Conservation (phyloP, 371 early-diverging fungal species). For the Catenaria anguillulae region DNA sequence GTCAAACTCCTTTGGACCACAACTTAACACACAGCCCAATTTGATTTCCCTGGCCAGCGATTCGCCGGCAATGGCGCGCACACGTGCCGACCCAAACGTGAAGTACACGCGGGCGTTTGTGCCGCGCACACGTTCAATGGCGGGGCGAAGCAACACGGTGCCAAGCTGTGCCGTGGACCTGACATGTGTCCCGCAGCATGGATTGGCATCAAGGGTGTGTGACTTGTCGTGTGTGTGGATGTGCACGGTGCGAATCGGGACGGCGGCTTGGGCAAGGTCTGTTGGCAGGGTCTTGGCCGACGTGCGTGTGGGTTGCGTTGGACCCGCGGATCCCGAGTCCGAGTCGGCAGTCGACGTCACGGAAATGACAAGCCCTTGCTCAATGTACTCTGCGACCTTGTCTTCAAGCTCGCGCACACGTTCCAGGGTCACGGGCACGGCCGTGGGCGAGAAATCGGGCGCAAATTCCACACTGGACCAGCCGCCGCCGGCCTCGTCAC, state of each 20-base stretch:
- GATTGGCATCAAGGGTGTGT: conserved; percentile 45
- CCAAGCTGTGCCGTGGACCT: conserved; percentile 41
- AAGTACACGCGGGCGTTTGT: conserved; percentile 52
- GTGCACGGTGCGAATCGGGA: conserved; percentile 26
- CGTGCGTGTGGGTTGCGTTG: conserved; percentile 14
- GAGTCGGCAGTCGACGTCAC: too few relatives aligned
- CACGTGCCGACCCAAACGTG: conserved; percentile 27
- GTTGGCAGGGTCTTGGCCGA: conserved; percentile 22
- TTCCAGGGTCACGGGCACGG: too few relatives aligned
- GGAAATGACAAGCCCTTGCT: too few relatives aligned
- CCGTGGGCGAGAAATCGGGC: too few relatives aligned
- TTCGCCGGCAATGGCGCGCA: neutral
- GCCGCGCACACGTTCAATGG: conserved; percentile 46
- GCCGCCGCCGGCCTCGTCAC: neutral
- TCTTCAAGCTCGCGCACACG: too few relatives aligned
- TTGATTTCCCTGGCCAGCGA: neutral
- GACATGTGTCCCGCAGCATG: conserved; percentile 75
- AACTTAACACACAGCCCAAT: too few relatives aligned
- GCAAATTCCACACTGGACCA: too few relatives aligned
- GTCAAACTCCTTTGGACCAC: neutral
- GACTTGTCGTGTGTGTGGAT: conserved; percentile 26
- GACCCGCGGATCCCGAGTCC: too few relatives aligned
- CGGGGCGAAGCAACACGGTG: conserved; percentile 40
- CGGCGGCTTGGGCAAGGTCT: conserved; percentile 21
- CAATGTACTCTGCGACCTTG: too few relatives aligned